Evolutionary conservation across 345 rosid species (phyloP).

Genomic region (Aegle marmelos): DNA sequence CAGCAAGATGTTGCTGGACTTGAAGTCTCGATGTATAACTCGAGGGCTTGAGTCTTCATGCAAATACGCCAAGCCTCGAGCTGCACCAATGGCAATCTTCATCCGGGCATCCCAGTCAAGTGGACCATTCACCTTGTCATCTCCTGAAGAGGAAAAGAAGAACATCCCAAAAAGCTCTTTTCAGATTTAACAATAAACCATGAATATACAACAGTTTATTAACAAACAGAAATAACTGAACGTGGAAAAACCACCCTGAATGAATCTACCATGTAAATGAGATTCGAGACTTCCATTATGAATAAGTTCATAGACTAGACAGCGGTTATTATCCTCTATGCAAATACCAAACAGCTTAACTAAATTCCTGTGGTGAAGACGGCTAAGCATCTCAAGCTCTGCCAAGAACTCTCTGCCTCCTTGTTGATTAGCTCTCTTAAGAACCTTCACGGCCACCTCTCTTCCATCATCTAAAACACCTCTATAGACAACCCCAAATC

Average conservation of each 20-base stretch:
- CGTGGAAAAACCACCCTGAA: not conserved
- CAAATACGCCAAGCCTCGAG: constrained; percentile 76
- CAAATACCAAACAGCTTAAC: constrained; percentile 65
- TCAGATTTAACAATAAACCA: not conserved
- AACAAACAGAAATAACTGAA: not conserved
- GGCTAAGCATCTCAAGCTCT: constrained; percentile 80
- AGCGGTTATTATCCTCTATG: constrained; percentile 41
- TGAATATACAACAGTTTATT: not conserved
- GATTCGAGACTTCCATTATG: constrained; percentile 74
- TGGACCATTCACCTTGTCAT: constrained; percentile 43
- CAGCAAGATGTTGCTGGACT: constrained; percentile 69
- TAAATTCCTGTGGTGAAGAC: constrained; percentile 73
- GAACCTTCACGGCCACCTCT: constrained; percentile 72
- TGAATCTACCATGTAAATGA: constrained; percentile 55
- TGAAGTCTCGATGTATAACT: constrained; percentile 74
- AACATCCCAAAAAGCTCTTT: not conserved
- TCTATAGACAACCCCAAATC: constrained; percentile 64
- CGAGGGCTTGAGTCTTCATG: constrained; percentile 76
- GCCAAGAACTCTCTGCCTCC: constrained; percentile 69
- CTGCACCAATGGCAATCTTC: constrained; percentile 79
- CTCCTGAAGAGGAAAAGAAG: constrained; percentile 36
- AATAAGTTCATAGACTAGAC: constrained; percentile 70
- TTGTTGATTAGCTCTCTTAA: constrained; percentile 58
- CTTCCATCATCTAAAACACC: constrained; percentile 53
- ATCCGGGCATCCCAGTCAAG: constrained; percentile 71